These are phyloP conservation scores for Dictyostelium capitatum DNA, from an alignment of 78 protist species.

Conservation along the genomic window DNA sequence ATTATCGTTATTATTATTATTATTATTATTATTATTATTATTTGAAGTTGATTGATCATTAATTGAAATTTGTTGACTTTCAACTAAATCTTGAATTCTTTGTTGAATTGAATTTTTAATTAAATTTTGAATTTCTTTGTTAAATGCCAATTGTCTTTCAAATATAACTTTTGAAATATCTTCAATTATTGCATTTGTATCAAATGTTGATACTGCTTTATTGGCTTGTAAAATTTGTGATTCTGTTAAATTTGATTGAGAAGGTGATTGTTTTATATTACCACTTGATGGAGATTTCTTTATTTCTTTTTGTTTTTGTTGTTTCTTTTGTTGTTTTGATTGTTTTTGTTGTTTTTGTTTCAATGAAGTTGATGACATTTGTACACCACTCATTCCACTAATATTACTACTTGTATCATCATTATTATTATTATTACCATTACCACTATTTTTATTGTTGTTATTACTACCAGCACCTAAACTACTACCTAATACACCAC, in stretches of 20 bases:
- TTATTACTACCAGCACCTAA: not conserved
- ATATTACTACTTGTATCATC: constrained; percentile 9
- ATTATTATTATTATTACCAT: not conserved
- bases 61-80: constrained; percentile 25
- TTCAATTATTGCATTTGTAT: constrained; percentile 41
- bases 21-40: constrained; percentile 37
- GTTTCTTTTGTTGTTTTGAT: not conserved
- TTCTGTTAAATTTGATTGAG: constrained; percentile 28
- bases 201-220: constrained; percentile 42
- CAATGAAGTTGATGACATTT: not conserved
- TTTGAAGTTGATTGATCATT: constrained; percentile 1
- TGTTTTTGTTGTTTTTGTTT: not conserved
- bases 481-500: not conserved
- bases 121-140: constrained; percentile 47
- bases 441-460: constrained; percentile 17
- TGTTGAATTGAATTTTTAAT: constrained; percentile 47
- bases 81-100: constrained; percentile 41
- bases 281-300: no score
- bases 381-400: not conserved
- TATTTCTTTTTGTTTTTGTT: not conserved
- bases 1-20: constrained; percentile 36
- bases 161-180: constrained; percentile 57
- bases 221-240: constrained; percentile 23
- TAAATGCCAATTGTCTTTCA: constrained; percentile 59
- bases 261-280: not conserved